Evolutionary conservation across 2,329 filamentous ascomycete genomes (phyloP), one percentile per base, ranked within the genome.

Genomic region (Trichoderma atrobrunneum): DNA sequence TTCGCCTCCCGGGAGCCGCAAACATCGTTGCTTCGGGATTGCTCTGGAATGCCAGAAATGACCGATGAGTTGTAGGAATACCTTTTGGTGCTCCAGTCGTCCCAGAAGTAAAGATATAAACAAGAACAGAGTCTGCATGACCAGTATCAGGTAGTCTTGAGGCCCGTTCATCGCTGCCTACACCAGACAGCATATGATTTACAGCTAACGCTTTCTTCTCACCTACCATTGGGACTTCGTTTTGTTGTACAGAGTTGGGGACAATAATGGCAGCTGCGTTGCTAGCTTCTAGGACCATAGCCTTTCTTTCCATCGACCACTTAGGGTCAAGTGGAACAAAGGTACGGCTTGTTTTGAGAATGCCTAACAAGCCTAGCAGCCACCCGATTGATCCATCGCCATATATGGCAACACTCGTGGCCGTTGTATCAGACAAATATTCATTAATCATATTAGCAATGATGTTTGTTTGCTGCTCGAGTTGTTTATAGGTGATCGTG

Each of bases 261-360:
- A 70, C n/a, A n/a, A 70, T 3, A n/a, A 70, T 28, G 4, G 59
- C 57, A 6, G 24, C 32, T 16, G 64, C 64, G 2, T 65, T 39
- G 24, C 64, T 69, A 8, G 21, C 51, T 24, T 69, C 64, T 36
- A 57, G 54, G 3, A 72, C 64, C 14, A 32, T 36, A 2, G 24
- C 18, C 14, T 67, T 60, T n/a, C 64, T 28, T 14, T 72, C 64
- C 39, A 63, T 63, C 2, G 70, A 57, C 70, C 70, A 72, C 24
- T 72, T 72, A 5, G 70, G 70, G 21, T 72, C 70, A 16, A 72
- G 43, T 6, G 70, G 70, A 11, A 69, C 70, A 61, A 69, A 72
- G 26, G 61, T 39, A 3, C 64, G 64, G 36, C 43, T 28, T 10
- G 70, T 61, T 32, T 72, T 72, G 18, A 72, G 30, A 21, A 69